These are phyloP conservation scores for Entomortierella beljakovae DNA, from an alignment of 192 early-diverging fungal genomes.

Conservation along the genomic window DNA sequence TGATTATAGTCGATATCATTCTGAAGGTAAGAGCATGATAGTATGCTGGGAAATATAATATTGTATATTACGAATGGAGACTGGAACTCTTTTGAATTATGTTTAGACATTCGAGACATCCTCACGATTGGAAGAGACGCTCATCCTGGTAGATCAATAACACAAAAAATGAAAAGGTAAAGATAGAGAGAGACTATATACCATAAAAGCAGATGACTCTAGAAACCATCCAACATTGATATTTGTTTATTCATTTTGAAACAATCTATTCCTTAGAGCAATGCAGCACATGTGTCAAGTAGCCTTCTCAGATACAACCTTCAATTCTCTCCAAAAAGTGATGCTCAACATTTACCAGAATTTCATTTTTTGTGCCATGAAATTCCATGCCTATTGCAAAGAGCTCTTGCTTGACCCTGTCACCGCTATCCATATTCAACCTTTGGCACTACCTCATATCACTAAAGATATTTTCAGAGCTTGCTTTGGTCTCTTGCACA, in stretches of 20 bases:
- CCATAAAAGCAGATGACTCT: constrained; percentile 5
- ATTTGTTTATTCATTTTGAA: neutral
- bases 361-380: constrained; percentile 77
- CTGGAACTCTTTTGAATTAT: neutral
- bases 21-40: constrained; percentile 41
- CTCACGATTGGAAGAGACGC: constrained; percentile 27
- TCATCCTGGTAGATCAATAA: constrained; percentile 37
- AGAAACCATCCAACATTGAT: constrained; percentile 3
- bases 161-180: constrained; percentile 48
- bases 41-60: neutral
- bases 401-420: constrained; percentile 34
- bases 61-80: neutral
- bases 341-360: constrained; percentile 86
- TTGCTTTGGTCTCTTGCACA: constrained; percentile 28
- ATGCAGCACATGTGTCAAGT: constrained; percentile 71
- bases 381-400: constrained; percentile 60
- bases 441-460: constrained; percentile 1
- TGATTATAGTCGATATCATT: constrained; percentile 74
- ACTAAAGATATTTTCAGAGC: constrained; percentile 27
- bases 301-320: constrained; percentile 70
- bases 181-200: neutral
- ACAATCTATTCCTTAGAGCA: constrained; percentile 47
- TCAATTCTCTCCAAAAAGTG: constrained; percentile 72
- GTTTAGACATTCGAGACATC: constrained; percentile 29
- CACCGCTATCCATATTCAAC: constrained; percentile 11